Base-by-base conservation (phyloP, 805 yeast species). In the Saccharomycopsis sp. region DNA sequence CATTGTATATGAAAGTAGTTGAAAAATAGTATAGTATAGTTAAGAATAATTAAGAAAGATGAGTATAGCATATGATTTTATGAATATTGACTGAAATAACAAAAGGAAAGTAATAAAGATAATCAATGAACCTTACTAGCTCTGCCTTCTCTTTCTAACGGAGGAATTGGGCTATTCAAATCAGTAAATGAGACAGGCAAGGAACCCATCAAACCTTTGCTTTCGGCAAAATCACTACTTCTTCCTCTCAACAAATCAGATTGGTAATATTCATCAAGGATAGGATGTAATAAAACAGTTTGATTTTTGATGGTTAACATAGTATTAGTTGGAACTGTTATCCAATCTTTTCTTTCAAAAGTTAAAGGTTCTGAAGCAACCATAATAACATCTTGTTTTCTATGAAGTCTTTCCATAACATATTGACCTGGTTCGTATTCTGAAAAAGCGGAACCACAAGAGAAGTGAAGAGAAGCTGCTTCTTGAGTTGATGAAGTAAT, bases 351-450 rank as follows among this genome's bases (percentile, higher is more conserved):
- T 41, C 98, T 66, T 62, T 74, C 97, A 58, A 92, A 92, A 0
- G 98, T 92, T 42, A 92, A 67, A 0, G 98, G 98, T 56, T 92
- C 98, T 14, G 94, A 81, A 1, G 98, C 95, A 37, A 92, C 92
- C 79, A 92, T 81, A n/a, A 89, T 80, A 14, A 92, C 89, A 58
- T 86, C 89, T 59, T 89, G 96, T 8, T 92, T 82, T 40, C 96
- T 70, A 59, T 88, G 94, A 45, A 84, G 66, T 40, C 98, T 70
- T 59, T 92, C 96, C 96, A 92, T 87, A 52, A 83, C 73, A 63
- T 85, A 92, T 53, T 86, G 82, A 17, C 96, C 95, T 2, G 94
- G 95, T 47, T 76, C 82, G 53, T 80, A 79, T 60, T 92, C 98
- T 28, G 80, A 76, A 60, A 92, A 92, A 42, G 79, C 73, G 13